Base-by-base conservation (phyloP, 2,329 filamentous ascomycete species). In the Xylaria arbuscula region DNA sequence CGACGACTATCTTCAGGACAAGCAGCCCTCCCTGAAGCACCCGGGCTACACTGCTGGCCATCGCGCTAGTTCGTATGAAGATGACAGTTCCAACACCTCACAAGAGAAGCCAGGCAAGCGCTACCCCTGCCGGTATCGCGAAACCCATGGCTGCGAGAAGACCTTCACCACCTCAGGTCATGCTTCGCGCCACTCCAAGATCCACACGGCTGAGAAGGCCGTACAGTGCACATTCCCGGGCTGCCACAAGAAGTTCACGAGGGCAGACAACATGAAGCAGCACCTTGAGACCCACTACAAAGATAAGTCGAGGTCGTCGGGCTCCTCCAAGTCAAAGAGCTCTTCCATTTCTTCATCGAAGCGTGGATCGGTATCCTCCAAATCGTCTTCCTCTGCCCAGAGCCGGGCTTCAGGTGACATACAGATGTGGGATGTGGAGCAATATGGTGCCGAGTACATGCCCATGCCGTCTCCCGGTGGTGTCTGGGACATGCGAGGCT, bases 261-360 rank as follows among this genome's bases (percentile, higher is more conserved):
- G 92, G 71, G 90, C 91, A 74, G 92, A 94, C 84, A 94, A 94
- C 83, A 94, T 94, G 92, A 93, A 93, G 84, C 92, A 94, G 81
- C 92, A 94, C 76, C 86, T 93, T 36, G 88, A 92, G 75, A 94
- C 92, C 0, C 92, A 94, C 78, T 90, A 88, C 80, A 90, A 89
- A 79, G 86, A 89, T 71, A 87, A 87, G 80, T 81, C 81, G 38
- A 83, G 85, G 34, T 80, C 81, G 2, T 81, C 82, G 1, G 74
- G 78, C 62, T 75, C 77, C 17, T 77, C 79, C 28, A 81, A 79
- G 63, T 73, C 78, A 10, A 78, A 79, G 66, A 74, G 73, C 45
- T 74, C 76, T 53, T 59, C 62, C 3, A 38, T 64, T 17, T 61
- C 68, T 19, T 64, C 70, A 4, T 67, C 68, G 10, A 70, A 67